phyloP scores from a whole-genome alignment of 2,329 filamentous ascomycete species.

The Lasiodiplodia citricola region DNA sequence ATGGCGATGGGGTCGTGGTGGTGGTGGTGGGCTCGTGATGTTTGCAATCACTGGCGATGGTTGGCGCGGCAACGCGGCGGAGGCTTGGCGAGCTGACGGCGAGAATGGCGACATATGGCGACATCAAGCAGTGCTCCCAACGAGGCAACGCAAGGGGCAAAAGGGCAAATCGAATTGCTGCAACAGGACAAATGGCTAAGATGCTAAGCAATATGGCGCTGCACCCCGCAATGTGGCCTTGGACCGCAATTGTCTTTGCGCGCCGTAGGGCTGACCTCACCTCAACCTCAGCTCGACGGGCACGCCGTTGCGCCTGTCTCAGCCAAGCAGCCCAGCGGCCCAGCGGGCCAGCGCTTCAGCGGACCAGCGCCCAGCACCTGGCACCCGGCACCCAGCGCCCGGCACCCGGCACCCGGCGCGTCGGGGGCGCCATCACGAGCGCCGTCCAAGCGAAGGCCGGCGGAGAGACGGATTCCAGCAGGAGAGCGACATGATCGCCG shows the following conservation, averaged over 20 bases:
- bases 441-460: background rate
- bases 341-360: background rate
- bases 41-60: conserved; percentile 15
- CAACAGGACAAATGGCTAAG: conserved; percentile 7
- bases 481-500: conserved; percentile 12
- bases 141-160: conserved; percentile 13
- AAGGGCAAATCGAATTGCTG: conserved; percentile 16
- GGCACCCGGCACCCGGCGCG: background rate
- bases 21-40: background rate
- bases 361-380: background rate
- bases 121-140: conserved; percentile 15
- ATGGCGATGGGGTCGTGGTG: background rate
- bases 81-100: conserved; percentile 17
- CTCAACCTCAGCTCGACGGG: conserved; percentile 1
- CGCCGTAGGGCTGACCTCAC: conserved; percentile 17
- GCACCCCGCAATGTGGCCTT: conserved; percentile 20
- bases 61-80: conserved; percentile 21
- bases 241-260: background rate
- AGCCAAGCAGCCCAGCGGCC: background rate
- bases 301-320: background rate
- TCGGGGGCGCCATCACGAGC: background rate
- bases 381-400: background rate
- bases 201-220: conserved; percentile 19
- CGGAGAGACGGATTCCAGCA: background rate
- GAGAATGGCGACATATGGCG: conserved; percentile 23